Conservation (phyloP, 306 rosid species). For the Lathyrus aphaca region DNA sequence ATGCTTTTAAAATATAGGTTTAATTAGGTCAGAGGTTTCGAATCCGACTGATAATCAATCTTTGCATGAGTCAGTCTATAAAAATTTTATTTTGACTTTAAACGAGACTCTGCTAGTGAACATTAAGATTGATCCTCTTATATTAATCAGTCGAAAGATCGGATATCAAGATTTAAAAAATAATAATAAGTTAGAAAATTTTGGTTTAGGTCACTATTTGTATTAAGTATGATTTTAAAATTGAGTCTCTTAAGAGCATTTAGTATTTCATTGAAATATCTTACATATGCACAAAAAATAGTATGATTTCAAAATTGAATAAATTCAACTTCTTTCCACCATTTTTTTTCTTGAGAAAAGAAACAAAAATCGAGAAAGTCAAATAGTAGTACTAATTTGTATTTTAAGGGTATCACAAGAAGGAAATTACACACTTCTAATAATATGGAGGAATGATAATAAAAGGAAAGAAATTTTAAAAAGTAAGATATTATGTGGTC, state of each 20-base stretch:
- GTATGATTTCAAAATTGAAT: background rate
- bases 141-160: too few species aligned
- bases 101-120: too few species aligned
- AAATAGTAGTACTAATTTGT: background rate
- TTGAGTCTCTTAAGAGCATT: too few species aligned
- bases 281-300: background rate
- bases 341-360: background rate
- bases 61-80: too few species aligned
- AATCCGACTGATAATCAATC: too few species aligned
- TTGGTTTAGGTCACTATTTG: background rate
- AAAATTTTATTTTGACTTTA: too few species aligned
- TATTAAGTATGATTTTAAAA: background rate
- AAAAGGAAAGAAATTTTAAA: background rate
- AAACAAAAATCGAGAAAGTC: background rate
- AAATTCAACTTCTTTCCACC: background rate
- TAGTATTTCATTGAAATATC: background rate
- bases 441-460: background rate
- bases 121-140: too few species aligned
- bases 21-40: conserved; percentile 2
- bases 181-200: too few species aligned
- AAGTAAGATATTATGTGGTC: background rate
- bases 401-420: background rate
- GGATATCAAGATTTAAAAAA: too few species aligned
- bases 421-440: background rate
- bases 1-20: background rate